Base-by-base conservation (phyloP, 1,284 basidiomycete species). In the Mycena citricolor region DNA sequence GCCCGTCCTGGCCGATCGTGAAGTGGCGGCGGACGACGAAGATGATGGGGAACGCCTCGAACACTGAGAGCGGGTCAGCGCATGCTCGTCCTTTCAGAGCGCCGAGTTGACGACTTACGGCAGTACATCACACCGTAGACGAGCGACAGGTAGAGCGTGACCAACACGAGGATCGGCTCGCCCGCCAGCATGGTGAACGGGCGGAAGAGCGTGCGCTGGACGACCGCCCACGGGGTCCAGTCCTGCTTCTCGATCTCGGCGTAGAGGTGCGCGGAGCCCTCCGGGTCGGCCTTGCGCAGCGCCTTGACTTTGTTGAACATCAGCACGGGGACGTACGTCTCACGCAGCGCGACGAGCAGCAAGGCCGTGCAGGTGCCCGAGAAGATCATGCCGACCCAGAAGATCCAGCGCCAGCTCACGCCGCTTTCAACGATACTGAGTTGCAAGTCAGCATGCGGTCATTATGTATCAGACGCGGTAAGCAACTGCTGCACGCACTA, bases 111-210 rank as follows among this genome's bases (percentile, higher is more conserved):
- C 24, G 10, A 71, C 77, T 54, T 56, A 80, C 77, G 62, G 45
- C 71, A 71, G 56, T 83, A 84, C 19, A 86, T 68, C 4, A 86
- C 60, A 19, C 81, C 80, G 55, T 86, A 86, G 12, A 86, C 76
- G 43, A 86, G 60, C 11, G 81, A 77, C 11, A 89, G 73, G 64
- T 89, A 87, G 26, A 83, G 46, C 3, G 83, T 85, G 55, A 84
- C 69, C n/a, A 85, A 68, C 7, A 85, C 63, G 16, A 89, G 64
- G 50, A 87, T 83, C 3, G 83, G 82, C 59, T 89, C 86, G 47
- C 71, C 67, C 4, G 62, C 57, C 32, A 89, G 71, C 81, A 88
- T 86, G 36, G 73, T 59, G 64, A 84, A 81, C 1, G 84, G 83
- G 0, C 81, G 70, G 50, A 72, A 71, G 20, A 86, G 39, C 0